phyloP scores from a whole-genome alignment of 768 basidiomycete species.

The Lentinula edodes region DNA sequence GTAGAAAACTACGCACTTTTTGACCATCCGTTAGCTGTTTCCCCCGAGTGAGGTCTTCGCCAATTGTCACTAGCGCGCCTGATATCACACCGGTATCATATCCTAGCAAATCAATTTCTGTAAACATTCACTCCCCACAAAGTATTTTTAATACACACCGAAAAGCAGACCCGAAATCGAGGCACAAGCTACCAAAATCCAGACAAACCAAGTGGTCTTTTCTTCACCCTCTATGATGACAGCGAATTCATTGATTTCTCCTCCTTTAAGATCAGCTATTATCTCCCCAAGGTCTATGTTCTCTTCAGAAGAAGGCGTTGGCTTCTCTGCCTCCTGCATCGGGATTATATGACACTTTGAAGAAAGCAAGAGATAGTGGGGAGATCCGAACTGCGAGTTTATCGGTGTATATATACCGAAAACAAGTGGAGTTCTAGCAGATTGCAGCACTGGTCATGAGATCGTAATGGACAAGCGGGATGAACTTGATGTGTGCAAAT shows the following conservation, averaged over 20 bases:
- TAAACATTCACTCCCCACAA: background rate
- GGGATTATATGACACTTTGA: background rate
- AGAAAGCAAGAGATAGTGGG: background rate
- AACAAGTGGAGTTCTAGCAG: background rate
- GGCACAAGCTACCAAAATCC: slow-evolving; percentile 71
- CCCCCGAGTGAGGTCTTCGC: slow-evolving; percentile 46
- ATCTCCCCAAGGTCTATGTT: background rate
- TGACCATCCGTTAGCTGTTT: slow-evolving; percentile 50
- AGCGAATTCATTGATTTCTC: slow-evolving; percentile 54
- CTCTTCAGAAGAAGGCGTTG: background rate
- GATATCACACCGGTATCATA: slow-evolving; percentile 82
- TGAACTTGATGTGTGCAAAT: background rate
- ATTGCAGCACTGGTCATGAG: background rate
- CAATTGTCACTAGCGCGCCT: slow-evolving; percentile 74
- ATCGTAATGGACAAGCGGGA: background rate
- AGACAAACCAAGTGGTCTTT: slow-evolving; percentile 66
- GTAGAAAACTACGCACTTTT: slow-evolving; percentile 35
- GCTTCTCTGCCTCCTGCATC: background rate
- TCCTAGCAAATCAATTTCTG: slow-evolving; percentile 35
- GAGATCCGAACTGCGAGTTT: background rate
- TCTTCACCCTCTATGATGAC: slow-evolving; percentile 64
- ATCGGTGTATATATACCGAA: background rate
- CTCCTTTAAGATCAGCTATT: slow-evolving; percentile 24
- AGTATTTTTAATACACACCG: slow-evolving; percentile 34
- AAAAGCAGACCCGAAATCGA: slow-evolving; percentile 74